Base-by-base conservation (phyloP, 2,329 filamentous ascomycete genomes). In the Coniochaeta sp. region DNA sequence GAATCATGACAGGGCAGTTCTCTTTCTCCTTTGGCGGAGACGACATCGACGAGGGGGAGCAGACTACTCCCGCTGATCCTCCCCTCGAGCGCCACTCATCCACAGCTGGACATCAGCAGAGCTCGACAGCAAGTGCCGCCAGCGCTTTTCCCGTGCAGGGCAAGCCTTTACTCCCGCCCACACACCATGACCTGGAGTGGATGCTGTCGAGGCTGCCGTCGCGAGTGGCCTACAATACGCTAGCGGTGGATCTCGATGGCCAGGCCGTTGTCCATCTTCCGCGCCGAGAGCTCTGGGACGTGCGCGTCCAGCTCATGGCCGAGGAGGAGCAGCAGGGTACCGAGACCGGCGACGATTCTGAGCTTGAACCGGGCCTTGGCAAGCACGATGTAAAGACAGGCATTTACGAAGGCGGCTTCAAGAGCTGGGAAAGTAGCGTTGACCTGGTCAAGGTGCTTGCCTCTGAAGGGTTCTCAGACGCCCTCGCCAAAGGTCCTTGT, bases 371-470 rank as follows among this genome's bases (percentile, higher is more conserved):
- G 28, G 81, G 82, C 1, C 76, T 91, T 38, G 87, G 85, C 43
- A 80, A 82, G 63, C 86, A 89, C 64, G 90, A 95, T 72, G 87
- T 95, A 64, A 89, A 86, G 72, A 89, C 89, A 60, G 90, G 90
- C 58, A 84, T 93, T 62, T 95, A 95, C 73, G 90, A 95, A 74
- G 90, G 90, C 60, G 90, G 90, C 26, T 92, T 93, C 77, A 95
- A 95, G 77, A 93, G 89, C 68, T 95, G 90, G 90, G 90, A 95
- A 76, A 93, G 90, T 74, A 91, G 88, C 62, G 79, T 92, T 58
- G 90, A 95, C 70, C 78, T 95, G 19, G 89, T 90, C 58, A 89
- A 86, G 69, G 84, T 89, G n/a, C 72, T 88, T 33, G 79, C 79
- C 0, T 68, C 71, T 2, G 77, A 77, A 28, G 71, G 75, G 28